Conservation (phyloP, 805 yeast species). For the Wickerhamomyces silvicola region DNA sequence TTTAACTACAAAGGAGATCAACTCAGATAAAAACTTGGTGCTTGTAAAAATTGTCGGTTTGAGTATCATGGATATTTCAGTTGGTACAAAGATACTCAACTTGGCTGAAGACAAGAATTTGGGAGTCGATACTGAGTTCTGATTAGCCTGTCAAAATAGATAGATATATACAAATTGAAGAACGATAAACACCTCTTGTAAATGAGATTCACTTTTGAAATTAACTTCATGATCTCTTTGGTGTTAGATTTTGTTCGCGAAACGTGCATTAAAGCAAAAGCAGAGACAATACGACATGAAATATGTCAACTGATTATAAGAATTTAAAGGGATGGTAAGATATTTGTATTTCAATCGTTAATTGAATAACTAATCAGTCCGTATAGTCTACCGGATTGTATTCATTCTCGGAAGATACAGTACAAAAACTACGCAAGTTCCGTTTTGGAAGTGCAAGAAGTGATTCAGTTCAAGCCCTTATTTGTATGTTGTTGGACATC, state of each 20-base stretch:
- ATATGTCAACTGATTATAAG: background rate
- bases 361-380: background rate
- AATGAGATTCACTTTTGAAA: no score
- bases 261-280: no score
- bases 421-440: conserved; percentile 57
- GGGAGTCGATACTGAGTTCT: conserved; percentile 30
- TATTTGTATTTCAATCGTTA: no score
- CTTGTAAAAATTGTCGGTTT: conserved; percentile 55
- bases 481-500: conserved; percentile 35
- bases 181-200: no score
- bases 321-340: no score
- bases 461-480: conserved; percentile 51
- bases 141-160: background rate
- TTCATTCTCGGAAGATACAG: conserved; percentile 55
- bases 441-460: conserved; percentile 67
- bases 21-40: conserved; percentile 26
- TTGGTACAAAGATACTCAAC: conserved; percentile 38
- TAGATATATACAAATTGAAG: no score
- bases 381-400: conserved; percentile 48
- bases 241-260: no score
- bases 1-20: conserved; percentile 5
- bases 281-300: background rate
- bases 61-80: conserved; percentile 56
- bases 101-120: conserved; percentile 19
- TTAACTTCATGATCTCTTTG: no score